Evolutionary conservation across 1,284 basidiomycete species (phyloP).

Genomic region (Tilletia walkeri): DNA sequence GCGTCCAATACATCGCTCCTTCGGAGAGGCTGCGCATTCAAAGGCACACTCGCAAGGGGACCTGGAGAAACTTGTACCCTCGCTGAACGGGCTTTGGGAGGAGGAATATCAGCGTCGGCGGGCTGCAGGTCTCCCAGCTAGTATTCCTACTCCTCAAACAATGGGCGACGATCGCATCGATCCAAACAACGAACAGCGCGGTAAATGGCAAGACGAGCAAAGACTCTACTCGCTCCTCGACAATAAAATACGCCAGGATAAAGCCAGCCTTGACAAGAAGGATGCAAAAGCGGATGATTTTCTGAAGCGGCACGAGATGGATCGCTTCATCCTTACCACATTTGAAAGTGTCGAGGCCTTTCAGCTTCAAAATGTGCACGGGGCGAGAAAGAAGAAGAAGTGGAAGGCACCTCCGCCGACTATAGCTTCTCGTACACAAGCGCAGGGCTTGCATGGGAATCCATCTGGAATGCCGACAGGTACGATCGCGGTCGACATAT

Average conservation of each 20-base stretch:
- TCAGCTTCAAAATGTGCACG: slow-evolving; percentile 27
- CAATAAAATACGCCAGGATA: slow-evolving; percentile 56
- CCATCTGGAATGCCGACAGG: not conserved
- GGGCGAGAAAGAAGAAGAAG: slow-evolving; percentile 4
- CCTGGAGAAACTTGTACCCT: slow-evolving; percentile 75
- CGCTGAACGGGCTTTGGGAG: slow-evolving; percentile 90
- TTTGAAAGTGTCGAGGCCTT: slow-evolving; percentile 70
- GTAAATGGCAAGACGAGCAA: slow-evolving; percentile 52
- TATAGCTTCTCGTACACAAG: not conserved
- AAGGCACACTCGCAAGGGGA: slow-evolving; percentile 19
- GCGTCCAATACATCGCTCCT: slow-evolving; percentile 71
- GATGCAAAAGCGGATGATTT: slow-evolving; percentile 34
- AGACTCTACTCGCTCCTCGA: slow-evolving; percentile 51
- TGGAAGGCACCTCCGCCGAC: not conserved
- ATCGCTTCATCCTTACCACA: slow-evolving; percentile 75
- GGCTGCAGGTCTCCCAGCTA: slow-evolving; percentile 37
- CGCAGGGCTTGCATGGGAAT: not conserved
- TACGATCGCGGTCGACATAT: not conserved
- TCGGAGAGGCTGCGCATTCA: slow-evolving; percentile 28
- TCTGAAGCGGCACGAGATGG: slow-evolving; percentile 57
- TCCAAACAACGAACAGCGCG: slow-evolving; percentile 16
- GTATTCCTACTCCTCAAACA: slow-evolving; percentile 35
- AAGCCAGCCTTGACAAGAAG: slow-evolving; percentile 52
- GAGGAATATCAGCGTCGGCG: slow-evolving; percentile 75
- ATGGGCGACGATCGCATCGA: slow-evolving; percentile 25